phyloP scores from a whole-genome alignment of 768 basidiomycete species.

The Polyporus arcularius region DNA sequence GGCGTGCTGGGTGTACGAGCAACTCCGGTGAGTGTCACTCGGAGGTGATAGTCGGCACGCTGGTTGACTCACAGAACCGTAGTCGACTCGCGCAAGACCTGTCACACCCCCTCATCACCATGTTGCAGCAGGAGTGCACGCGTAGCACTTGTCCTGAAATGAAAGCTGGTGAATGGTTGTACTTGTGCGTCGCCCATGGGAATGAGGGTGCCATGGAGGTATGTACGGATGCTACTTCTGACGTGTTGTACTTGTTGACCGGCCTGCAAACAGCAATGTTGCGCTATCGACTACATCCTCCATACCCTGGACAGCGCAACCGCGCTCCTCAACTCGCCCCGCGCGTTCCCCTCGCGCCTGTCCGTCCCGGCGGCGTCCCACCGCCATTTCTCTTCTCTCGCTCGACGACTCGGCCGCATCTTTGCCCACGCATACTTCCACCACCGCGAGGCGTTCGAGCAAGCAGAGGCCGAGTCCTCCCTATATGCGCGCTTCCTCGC shows the following conservation, averaged over 20 bases:
- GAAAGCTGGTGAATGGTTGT: constrained; percentile 99
- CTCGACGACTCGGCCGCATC: constrained; percentile 88
- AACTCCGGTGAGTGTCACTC: constrained; percentile 44
- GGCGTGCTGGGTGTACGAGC: constrained; percentile 83
- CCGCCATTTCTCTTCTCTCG: constrained; percentile 88
- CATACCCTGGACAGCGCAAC: constrained; percentile 94
- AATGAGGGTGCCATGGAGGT: constrained; percentile 88
- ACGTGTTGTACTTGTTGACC: background rate
- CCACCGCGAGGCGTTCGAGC: constrained; percentile 88
- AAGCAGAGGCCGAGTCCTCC: constrained; percentile 87
- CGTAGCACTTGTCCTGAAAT: constrained; percentile 90
- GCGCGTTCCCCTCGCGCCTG: constrained; percentile 89
- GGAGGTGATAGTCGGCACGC: background rate
- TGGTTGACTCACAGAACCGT: background rate
- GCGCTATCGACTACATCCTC: constrained; percentile 94
- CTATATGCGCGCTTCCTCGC: constrained; percentile 89
- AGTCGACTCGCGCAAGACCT: constrained; percentile 90
- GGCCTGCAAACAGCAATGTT: constrained; percentile 69
- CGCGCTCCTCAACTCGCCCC: constrained; percentile 85
- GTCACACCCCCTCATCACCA: constrained; percentile 81
- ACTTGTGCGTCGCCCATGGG: constrained; percentile 93
- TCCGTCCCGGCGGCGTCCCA: constrained; percentile 79
- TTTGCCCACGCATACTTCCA: constrained; percentile 97
- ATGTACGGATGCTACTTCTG: constrained; percentile 18
- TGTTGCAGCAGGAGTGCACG: constrained; percentile 85